Percentiles rank a stretch among this genome's conserved stretches.
Conservation (phyloP, 1,284 basidiomycete genomes). For the Trametes sp. region DNA sequence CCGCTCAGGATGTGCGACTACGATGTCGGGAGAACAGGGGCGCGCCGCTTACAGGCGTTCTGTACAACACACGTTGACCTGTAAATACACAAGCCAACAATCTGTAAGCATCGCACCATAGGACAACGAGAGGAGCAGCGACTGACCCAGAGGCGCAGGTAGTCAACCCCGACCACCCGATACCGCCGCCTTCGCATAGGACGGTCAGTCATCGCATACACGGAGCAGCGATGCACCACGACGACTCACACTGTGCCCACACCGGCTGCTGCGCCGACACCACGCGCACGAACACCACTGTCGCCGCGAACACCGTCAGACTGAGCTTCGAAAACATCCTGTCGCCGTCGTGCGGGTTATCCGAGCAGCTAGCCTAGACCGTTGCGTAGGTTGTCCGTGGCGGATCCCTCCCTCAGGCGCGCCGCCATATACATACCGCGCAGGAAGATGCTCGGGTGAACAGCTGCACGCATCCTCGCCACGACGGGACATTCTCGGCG, state of each 20-base stretch:
- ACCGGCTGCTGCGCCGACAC: constrained; percentile 34
- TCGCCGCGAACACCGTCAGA: constrained; percentile 22
- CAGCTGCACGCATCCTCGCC: not conserved
- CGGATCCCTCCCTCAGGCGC: not conserved
- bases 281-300: constrained; percentile 26
- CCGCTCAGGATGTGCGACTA: too few relatives aligned
- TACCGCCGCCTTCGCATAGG: constrained; percentile 46
- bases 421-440: constrained; percentile 9
- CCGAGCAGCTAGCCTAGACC: too few relatives aligned
- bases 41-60: constrained; percentile 53
- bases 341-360: not conserved
- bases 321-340: constrained; percentile 28
- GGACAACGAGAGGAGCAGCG: constrained; percentile 5
- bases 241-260: constrained; percentile 37
- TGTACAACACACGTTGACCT: constrained; percentile 46
- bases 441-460: constrained; percentile 22
- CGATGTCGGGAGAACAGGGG: too few relatives aligned
- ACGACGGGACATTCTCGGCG: constrained; percentile 7
- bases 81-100: not conserved
- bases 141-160: constrained; percentile 50
- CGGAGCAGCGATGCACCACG: not conserved
- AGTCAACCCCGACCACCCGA: constrained; percentile 50
- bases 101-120: not conserved
- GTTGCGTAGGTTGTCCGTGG: too few relatives aligned
- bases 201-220: not conserved